Evolutionary conservation across 306 rosid genomes (phyloP).

Genomic region (Rosa multiflora): DNA sequence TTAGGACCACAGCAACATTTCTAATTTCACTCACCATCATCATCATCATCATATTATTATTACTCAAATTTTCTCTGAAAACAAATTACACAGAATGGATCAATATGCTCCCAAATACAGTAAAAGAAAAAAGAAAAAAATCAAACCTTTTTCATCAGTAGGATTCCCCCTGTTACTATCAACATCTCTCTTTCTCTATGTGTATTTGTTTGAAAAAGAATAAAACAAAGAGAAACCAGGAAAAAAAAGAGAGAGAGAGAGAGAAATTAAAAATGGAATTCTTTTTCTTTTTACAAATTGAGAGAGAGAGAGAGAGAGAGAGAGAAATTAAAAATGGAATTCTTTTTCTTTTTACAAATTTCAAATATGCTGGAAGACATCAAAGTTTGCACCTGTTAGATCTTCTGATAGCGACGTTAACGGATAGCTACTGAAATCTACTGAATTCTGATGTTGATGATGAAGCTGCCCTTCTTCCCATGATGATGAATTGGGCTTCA

Average conservation of each 20-base stretch:
- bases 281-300: slow-evolving; percentile 30
- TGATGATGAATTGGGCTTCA: slow-evolving; percentile 49
- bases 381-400: slow-evolving; percentile 69
- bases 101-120: slow-evolving; percentile 24
- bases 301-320: too few species aligned
- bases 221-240: slow-evolving; percentile 18
- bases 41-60: slow-evolving; percentile 32
- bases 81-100: slow-evolving; percentile 44
- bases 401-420: slow-evolving; percentile 76
- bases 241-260: not conserved
- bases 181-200: slow-evolving; percentile 40
- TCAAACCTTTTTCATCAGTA: slow-evolving; percentile 39
- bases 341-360: slow-evolving; percentile 32
- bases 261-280: slow-evolving; percentile 21
- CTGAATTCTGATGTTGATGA: slow-evolving; percentile 49
- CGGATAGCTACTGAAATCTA: slow-evolving; percentile 80
- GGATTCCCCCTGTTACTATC: slow-evolving; percentile 68
- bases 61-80: slow-evolving; percentile 49
- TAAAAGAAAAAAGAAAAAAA: not conserved
- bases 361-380: slow-evolving; percentile 76
- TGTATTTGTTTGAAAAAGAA: slow-evolving; percentile 32
- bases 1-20: slow-evolving; percentile 34
- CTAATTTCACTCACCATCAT: slow-evolving; percentile 39
- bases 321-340: slow-evolving; percentile 17
- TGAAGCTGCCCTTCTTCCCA: slow-evolving; percentile 39